Percentiles rank a stretch among this genome's conserved stretches.
phyloP scores from a whole-genome alignment of 352 stramenopile species.

The Bremia lactucae region DNA sequence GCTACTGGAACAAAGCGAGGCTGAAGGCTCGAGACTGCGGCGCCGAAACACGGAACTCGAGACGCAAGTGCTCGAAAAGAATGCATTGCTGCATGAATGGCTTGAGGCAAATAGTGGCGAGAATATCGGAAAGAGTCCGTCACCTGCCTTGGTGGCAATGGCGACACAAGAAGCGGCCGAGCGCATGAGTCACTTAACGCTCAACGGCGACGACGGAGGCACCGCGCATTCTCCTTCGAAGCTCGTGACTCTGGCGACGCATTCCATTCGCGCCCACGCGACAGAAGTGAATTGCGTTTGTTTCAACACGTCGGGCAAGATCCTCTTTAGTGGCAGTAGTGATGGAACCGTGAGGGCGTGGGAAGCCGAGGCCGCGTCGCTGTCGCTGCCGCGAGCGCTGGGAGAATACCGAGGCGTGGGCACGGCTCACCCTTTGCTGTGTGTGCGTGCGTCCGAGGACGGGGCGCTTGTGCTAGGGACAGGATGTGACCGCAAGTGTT shows the following conservation, averaged over 20 bases:
- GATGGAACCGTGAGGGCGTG: slow-evolving; percentile 74
- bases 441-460: slow-evolving; percentile 67
- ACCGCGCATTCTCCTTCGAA: slow-evolving; percentile 8
- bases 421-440: slow-evolving; percentile 73
- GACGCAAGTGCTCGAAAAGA: slow-evolving; percentile 48
- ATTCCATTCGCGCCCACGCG: slow-evolving; percentile 64
- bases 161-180: slow-evolving; percentile 40
- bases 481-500: slow-evolving; percentile 76
- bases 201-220: slow-evolving; percentile 14
- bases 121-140: not conserved
- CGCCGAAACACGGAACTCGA: slow-evolving; percentile 35
- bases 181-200: slow-evolving; percentile 29
- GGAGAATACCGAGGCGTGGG: slow-evolving; percentile 71
- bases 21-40: slow-evolving; percentile 27
- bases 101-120: slow-evolving; percentile 33
- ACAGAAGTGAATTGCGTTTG: slow-evolving; percentile 80
- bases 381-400: slow-evolving; percentile 20
- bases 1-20: slow-evolving; percentile 44
- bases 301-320: slow-evolving; percentile 75
- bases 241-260: slow-evolving; percentile 29
- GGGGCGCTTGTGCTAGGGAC: slow-evolving; percentile 67
- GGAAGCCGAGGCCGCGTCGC: slow-evolving; percentile 37
- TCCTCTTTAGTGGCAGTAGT: slow-evolving; percentile 74
- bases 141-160: slow-evolving; percentile 12
- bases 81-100: slow-evolving; percentile 48